Base-by-base conservation (phyloP, 495 filamentous ascomycete genomes). In the Aspergillus asperescens region DNA sequence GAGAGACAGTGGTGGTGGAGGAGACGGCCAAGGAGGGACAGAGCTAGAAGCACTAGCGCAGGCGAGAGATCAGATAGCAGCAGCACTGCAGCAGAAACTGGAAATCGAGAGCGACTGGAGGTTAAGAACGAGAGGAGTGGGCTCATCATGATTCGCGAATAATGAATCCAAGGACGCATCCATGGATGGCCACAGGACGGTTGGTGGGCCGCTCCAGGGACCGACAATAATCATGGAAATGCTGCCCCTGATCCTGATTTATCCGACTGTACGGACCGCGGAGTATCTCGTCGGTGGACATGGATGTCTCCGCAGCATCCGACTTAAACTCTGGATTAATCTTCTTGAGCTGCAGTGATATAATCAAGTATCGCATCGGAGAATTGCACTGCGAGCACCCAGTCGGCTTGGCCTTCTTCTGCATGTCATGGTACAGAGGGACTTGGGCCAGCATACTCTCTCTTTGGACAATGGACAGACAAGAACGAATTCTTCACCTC, bases 181-280 rank as follows among this genome's bases (percentile, higher is more conserved):
- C 27, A 22, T 46, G 43, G 28, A 46, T 29, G 4, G 18, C 3
- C 10, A 10, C 25, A 15, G 37, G 16, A 24, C 22, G 27, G 1
- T 9, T 34, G n/a, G 44, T 47, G 44, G 44, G 44, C 29, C 44
- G 44, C 23, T 35, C 44, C 44, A 35, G 44, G 29, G 29, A 23
- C 29, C 6, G n/a, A n/a, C n/a, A n/a, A n/a, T n/a, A n/a, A 5
- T 12, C 3, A 4, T 5, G 9, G 9, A 5, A n/a, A n/a, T n/a
- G n/a, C n/a, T 34, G 31, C 20, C 20, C 39, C 39, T 42, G 39
- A 42, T 27, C 7, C 23, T 8, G 20, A 13, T 15, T 25, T 9
- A 4, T 4, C 3, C 20, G 6, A 20, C 23, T 27, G n/a, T n/a
- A n/a, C n/a, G n/a, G n/a, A n/a, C n/a, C n/a, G n/a, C n/a, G n/a